Evolutionary conservation across 2,329 filamentous ascomycete species (phyloP), one percentile per base, ranked within the genome.

Genomic region (Parascedosporium putredinis): DNA sequence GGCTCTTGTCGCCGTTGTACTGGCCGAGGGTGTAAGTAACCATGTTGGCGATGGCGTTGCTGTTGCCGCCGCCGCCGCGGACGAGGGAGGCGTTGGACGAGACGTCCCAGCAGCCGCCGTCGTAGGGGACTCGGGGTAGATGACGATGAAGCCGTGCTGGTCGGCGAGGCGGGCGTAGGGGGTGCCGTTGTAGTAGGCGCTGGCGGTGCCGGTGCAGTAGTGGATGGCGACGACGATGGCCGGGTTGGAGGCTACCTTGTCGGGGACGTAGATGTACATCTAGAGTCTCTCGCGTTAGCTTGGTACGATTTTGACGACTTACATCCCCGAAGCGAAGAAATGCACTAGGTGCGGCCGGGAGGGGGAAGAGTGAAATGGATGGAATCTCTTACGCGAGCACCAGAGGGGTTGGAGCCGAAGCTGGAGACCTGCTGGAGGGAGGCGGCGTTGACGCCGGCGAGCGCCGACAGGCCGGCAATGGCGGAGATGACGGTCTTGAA

Each of bases 31-130:
- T 67, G 55, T 77, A 80, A 31, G 62, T 66, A 43, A 81, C 76
- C 77, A 82, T 81, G 57, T 75, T 78, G 22, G 72, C 74, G 51
- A 83, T 77, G 0, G 69, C 67, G 38, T 73, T 71, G 45, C 69
- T 74, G 59, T 82, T 74, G 3, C 75, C 75, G 20, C 78, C 77
- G 6, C 75, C 77, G 50, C 75, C 67, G 55, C 78, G 78, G 3
- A 69, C 74, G 2, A 82, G 67, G 0, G 76, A 68, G 25, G 58
- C 58, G 24, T 63, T 65, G 18, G 70, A 74, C 12, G 71, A 71
- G 2, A 81, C 77, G 53, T 83, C 78, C 75, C 76, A 82, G 65
- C 78, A 82, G 22, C 62, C 63, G 10, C 65, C 75, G n/a, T 60
- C 60, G 55, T 75, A 71, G 0, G 74, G 2, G 29, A 38, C 46